Percentiles rank a stretch among this genome's conserved stretches.
These are phyloP conservation scores for Kingdonia uniflora DNA, from an alignment of 164 flowering plant genomes.

Conservation along the genomic window DNA sequence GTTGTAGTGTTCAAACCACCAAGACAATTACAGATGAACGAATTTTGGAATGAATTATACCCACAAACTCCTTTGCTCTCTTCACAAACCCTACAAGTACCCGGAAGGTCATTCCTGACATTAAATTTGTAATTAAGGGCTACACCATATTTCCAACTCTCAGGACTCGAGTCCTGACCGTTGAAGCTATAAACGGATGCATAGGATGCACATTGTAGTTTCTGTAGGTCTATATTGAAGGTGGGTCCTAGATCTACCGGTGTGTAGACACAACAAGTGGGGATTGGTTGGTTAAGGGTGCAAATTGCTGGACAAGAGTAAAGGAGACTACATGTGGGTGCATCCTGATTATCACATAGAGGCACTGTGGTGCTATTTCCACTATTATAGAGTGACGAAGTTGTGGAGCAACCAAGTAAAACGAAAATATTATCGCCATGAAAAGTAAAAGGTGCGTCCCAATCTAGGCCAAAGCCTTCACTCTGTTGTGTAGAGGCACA, in stretches of 20 bases:
- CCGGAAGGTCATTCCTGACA: constrained; percentile 44
- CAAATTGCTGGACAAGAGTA: constrained; percentile 42
- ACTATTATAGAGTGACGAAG: constrained; percentile 38
- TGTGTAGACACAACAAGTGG: constrained; percentile 65
- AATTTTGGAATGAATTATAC: constrained; percentile 27
- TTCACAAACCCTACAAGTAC: constrained; percentile 41
- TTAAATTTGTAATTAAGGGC: constrained; percentile 53
- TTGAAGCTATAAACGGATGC: constrained; percentile 39
- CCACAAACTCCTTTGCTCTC: constrained; percentile 57
- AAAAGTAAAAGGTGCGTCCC: constrained; percentile 66
- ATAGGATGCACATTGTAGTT: constrained; percentile 45
- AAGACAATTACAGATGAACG: constrained; percentile 50
- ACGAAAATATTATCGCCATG: constrained; percentile 42
- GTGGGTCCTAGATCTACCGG: constrained; percentile 74
- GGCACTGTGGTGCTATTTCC: constrained; percentile 20
- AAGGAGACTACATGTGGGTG: constrained; percentile 41
- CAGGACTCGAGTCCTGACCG: constrained; percentile 36
- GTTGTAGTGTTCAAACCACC: constrained; percentile 42
- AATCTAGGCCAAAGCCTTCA: constrained; percentile 62
- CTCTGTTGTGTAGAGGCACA: constrained; percentile 46
- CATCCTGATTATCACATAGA: constrained; percentile 35
- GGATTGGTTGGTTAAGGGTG: constrained; percentile 31
- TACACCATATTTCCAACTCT: constrained; percentile 55
- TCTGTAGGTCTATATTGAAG: constrained; percentile 50
- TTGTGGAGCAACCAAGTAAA: constrained; percentile 42